phyloP scores from a whole-genome alignment of 768 basidiomycete species.

The Fistulinella prunicolor region DNA sequence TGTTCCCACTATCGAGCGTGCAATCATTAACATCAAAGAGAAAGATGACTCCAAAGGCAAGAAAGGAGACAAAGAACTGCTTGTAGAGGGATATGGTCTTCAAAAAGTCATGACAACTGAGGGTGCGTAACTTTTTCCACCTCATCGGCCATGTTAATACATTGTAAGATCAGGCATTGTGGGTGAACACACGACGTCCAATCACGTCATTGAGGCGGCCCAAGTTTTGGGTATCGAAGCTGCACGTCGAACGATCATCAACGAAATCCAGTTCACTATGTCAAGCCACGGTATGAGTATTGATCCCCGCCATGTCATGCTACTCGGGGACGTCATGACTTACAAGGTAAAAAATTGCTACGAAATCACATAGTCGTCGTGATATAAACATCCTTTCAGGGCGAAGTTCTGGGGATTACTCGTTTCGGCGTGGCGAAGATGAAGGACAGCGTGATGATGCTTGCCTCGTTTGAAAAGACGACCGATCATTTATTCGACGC shows the following conservation, averaged over 20 bases:
- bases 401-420: conserved; percentile 96
- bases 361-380: not conserved
- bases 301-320: conserved; percentile 97
- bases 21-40: conserved; percentile 95
- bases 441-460: conserved; percentile 99
- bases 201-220: conserved; percentile 95
- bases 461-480: conserved; percentile 99
- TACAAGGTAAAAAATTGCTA: conserved; percentile 77
- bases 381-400: conserved; percentile 44
- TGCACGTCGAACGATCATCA: conserved; percentile 88
- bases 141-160: not conserved
- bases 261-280: conserved; percentile 98
- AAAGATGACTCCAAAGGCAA: conserved; percentile 75
- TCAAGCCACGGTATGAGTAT: conserved; percentile 96
- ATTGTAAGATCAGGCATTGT: conserved; percentile 63
- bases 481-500: conserved; percentile 99
- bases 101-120: conserved; percentile 97
- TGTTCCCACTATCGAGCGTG: conserved; percentile 81
- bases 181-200: conserved; percentile 89
- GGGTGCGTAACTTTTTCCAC: conserved; percentile 46
- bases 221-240: conserved; percentile 98
- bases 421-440: conserved; percentile 99
- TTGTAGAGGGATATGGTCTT: conserved; percentile 96
- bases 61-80: conserved; percentile 85
- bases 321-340: conserved; percentile 97